Evolutionary conservation across 305 asterid species (phyloP), one percentile per base, ranked within the genome.

Genomic region (Salvia sclarea): DNA sequence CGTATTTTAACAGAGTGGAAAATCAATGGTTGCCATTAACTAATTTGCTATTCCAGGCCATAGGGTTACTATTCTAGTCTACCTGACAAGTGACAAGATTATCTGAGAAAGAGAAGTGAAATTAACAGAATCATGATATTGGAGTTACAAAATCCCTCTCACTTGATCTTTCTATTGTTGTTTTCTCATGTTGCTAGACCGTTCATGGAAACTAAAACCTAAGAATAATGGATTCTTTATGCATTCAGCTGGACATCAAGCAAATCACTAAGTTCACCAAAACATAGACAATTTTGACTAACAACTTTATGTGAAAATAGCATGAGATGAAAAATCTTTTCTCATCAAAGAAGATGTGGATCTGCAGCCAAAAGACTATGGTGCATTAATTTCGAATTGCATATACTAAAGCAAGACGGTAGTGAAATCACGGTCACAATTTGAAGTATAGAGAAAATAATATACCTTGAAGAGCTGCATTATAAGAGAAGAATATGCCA

Each of bases 381-480:
- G 8, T 33, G 20, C n/a, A 43, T 40, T 17, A 41, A 48, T 53
- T 44, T 63, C n/a, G 22, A 12, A 72, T 4, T 21, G 38, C 35
- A 21, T 56, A 64, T 41, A 22, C 13, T 22, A 59, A 14, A 33
- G n/a, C 25, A 37, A 55, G 69, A 59, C 22, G 35, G 18, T 70
- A 25, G 20, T 8, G 70, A 21, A 61, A 62, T 70, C 31, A 28
- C 24, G 53, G 59, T 78, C 37, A 7, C 61, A 38, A 30, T 21
- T 28, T 33, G 58, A 55, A 70, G 53, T 56, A 20, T 53, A 48
- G 12, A 40, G 63, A 49, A 21, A 50, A 41, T 13, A 5, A 18
- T 47, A 30, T 80, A 91, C 98, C 97, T 90, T 90, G 98, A 68
- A 85, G 73, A 60, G 79, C 89, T 11, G 98, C 98, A 74, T 90